Evolutionary conservation across 179 eudicot genomes (phyloP), one percentile per base, ranked within the genome.

Genomic region (Carnegiea gigantea): DNA sequence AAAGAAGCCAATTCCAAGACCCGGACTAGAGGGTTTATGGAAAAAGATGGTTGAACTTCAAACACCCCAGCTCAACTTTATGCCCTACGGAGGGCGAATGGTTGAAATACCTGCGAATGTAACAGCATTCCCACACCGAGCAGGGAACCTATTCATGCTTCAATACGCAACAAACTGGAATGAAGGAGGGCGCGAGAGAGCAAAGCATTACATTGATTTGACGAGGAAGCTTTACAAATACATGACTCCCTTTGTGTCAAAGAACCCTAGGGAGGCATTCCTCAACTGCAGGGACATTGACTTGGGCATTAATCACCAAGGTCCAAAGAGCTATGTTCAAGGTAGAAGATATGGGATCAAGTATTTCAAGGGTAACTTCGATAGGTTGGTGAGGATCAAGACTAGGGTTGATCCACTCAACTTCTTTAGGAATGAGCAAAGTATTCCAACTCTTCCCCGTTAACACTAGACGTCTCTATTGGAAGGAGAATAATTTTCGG

Each of bases 11-110:
- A 86, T 88, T 57, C 81, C 87, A 23, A 78, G 71, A 43, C 8
- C 80, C 4, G 88, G 84, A 1, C 44, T 86, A 8, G 83, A 88
- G 43, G 78, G 73, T 18, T 9, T 86, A 23, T 88, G 84, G 86
- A 82, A 78, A 60, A 80, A 44, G 64, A 75, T 88, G 86, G 21
- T 82, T 5, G 83, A 84, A 68, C 28, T 88, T 6, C 80, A 78
- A 65, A 65, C 76, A n/a, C 81, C 77, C 0, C 65, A 65, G 0
- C 75, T 88, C 4, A 75, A 68, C 0, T 86, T 82, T 30, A 86
- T 84, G 77, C 90, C 90, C 0, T 86, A 86, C 14, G 90, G 89
- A 15, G 90, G 88, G 4, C 81, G 81, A 44, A 88, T 88, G 90
- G 80, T 76, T 0, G 86, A 88, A 48, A 86, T 88, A 1, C 38